Conservation (phyloP, 108 stramenopile genomes). For the Pseudonitzschia multiseries region DNA sequence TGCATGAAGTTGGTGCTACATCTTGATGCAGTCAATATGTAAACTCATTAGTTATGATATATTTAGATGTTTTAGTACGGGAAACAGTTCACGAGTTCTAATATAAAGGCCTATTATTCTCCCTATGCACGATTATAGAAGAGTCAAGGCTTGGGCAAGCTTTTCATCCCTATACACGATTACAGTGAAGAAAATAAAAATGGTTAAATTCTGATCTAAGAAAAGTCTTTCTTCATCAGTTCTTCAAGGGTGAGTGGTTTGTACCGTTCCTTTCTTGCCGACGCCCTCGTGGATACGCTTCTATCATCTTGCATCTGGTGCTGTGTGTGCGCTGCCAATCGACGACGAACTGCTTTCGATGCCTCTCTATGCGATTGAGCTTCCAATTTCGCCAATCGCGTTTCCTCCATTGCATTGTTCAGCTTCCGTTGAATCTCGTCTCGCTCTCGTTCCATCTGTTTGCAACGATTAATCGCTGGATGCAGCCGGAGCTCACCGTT, state of each 20-base stretch:
- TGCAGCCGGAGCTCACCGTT: neutral
- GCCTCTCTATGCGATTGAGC: neutral
- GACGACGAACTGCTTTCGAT: neutral
- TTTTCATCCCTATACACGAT: neutral
- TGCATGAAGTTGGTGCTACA: neutral
- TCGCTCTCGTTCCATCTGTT: slow-evolving; percentile 4
- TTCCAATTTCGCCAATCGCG: neutral
- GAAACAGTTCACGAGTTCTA: no score
- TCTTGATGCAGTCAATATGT: no score
- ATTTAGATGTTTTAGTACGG: no score
- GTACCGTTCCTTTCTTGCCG: neutral
- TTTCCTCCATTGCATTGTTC: slow-evolving; percentile 6
- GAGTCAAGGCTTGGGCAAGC: neutral
- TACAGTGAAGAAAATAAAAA: no score
- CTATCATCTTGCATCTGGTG: neutral
- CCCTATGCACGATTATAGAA: no score
- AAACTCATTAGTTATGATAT: no score
- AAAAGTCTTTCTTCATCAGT: slow-evolving; percentile 9
- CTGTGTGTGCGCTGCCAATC: neutral
- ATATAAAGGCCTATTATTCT: no score
- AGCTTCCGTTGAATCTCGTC: neutral
- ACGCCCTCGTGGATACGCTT: slow-evolving; percentile 1
- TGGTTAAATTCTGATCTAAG: neutral
- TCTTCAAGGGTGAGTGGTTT: slow-evolving; percentile 5
- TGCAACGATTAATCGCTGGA: neutral